Evolutionary conservation across 108 stramenopile genomes (phyloP).

Genomic region (Mayamaea pseudoterrestris): DNA sequence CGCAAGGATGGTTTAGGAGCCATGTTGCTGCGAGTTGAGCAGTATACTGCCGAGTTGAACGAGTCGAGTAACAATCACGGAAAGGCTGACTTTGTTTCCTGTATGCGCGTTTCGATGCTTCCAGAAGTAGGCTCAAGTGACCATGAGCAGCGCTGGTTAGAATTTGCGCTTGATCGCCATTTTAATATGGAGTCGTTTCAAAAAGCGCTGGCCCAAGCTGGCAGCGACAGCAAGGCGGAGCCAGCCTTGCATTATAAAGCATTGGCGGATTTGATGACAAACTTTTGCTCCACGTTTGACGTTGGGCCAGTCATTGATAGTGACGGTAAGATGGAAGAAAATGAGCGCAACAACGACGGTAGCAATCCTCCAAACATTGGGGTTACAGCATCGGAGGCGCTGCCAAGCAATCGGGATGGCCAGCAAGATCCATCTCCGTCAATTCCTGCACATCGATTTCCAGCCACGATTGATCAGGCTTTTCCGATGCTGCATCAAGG

Average conservation of each 20-base stretch:
- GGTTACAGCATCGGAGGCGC: constrained; percentile 1
- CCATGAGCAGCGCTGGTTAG: constrained; percentile 9
- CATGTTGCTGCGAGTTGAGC: constrained; percentile 2
- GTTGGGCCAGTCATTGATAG: constrained; percentile 13
- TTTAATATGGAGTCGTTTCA: constrained; percentile 56
- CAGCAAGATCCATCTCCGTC: no score
- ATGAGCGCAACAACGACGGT: no score
- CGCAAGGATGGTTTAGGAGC: constrained; percentile 30
- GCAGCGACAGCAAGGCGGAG: no score
- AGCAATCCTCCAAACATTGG: no score
- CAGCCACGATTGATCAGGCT: constrained; percentile 21
- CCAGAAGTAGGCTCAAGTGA: constrained; percentile 16
- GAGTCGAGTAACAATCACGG: not conserved
- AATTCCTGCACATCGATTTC: no score
- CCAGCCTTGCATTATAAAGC: constrained; percentile 60
- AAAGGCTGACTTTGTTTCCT: not conserved
- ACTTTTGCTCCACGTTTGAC: constrained; percentile 43
- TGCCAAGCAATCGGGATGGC: not conserved
- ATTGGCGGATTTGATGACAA: constrained; percentile 29
- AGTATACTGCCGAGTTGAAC: no score
- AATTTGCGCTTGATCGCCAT: constrained; percentile 37
- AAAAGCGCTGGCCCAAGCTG: constrained; percentile 16
- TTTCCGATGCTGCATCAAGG: constrained; percentile 14
- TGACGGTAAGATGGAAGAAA: no score
- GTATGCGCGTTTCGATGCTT: constrained; percentile 1